Conservation (phyloP, 116 monocot genomes). For the Iris pallida region DNA sequence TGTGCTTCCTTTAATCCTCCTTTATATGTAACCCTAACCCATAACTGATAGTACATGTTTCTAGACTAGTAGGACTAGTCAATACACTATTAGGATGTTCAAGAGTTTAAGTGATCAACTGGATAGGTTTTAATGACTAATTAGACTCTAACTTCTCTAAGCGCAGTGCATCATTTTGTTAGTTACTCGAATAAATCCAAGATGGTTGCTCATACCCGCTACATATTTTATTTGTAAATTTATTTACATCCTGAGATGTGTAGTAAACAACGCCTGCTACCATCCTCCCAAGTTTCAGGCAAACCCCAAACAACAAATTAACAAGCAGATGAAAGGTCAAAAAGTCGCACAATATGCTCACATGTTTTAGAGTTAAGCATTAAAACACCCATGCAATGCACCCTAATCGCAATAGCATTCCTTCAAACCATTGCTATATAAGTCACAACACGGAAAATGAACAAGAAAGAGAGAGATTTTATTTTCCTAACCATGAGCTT, state of each 20-base stretch:
- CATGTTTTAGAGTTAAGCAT: background rate
- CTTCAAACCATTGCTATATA: background rate
- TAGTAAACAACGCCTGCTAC: background rate
- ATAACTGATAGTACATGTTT: no score
- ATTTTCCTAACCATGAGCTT: background rate
- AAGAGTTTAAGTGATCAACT: no score
- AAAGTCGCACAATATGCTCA: background rate
- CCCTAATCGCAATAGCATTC: background rate
- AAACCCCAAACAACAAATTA: background rate
- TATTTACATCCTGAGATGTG: background rate
- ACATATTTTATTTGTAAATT: background rate
- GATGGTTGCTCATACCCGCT: background rate
- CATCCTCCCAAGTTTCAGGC: background rate
- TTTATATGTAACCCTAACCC: no score
- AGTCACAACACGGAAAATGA: background rate
- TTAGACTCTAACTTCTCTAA: no score
- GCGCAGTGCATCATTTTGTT: no score
- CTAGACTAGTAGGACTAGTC: no score
- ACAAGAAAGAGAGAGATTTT: background rate
- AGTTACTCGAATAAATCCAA: no score
- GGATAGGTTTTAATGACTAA: no score
- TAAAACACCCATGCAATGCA: background rate
- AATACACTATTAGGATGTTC: no score
- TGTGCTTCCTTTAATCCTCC: no score
- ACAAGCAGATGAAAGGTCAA: background rate